A percentile compares a stretch with the other conserved stretches of the same genome.
These are phyloP conservation scores for Davidsoniella eucalypti DNA, from an alignment of 2,329 filamentous ascomycete genomes.

Conservation along the genomic window DNA sequence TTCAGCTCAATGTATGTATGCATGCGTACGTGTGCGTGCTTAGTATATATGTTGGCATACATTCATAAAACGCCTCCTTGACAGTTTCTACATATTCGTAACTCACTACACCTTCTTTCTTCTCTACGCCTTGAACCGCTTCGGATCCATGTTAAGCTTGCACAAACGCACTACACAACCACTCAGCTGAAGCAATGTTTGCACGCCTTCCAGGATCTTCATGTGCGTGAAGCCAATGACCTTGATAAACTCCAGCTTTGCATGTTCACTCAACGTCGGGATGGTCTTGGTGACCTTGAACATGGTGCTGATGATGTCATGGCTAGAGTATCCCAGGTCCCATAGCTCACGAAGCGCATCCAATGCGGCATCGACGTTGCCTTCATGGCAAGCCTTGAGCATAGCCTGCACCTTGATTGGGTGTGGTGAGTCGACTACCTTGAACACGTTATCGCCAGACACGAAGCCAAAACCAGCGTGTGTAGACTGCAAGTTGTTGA, in stretches of 20 bases:
- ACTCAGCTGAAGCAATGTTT: conserved; percentile 84
- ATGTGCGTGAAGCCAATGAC: conserved; percentile 99
- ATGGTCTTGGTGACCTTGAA: conserved; percentile 97
- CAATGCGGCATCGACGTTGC: conserved; percentile 73
- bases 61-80: background rate
- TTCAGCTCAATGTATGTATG: background rate
- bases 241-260: conserved; percentile 93
- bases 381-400: conserved; percentile 93
- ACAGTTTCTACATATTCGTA: background rate
- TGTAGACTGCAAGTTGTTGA: conserved; percentile 95
- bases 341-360: conserved; percentile 81
- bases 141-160: conserved; percentile 92
- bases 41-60: background rate
- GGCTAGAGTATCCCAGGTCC: conserved; percentile 90
- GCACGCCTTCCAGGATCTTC: conserved; percentile 95
- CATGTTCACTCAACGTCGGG: conserved; percentile 77
- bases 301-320: conserved; percentile 99
- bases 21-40: background rate
- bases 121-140: conserved; percentile 43
- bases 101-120: background rate
- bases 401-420: conserved; percentile 97
- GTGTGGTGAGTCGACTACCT: conserved; percentile 90
- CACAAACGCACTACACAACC: conserved; percentile 82
- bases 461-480: conserved; percentile 89
- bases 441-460: conserved; percentile 96